Evolutionary conservation across 331 rosid species (phyloP), one percentile per base, ranked within the genome.

Genomic region (Arachis monticola): DNA sequence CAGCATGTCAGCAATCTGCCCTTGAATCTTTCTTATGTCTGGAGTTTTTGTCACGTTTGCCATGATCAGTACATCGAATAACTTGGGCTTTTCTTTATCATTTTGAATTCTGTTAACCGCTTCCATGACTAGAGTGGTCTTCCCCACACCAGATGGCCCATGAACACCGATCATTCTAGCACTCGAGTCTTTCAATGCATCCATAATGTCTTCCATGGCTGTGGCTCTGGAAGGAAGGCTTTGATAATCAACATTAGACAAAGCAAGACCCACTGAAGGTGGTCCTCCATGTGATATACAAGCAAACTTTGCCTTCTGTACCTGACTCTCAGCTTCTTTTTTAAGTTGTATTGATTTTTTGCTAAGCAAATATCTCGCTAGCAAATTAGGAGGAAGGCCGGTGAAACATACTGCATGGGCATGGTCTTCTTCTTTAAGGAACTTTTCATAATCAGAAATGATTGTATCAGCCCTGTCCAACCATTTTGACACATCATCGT

Each of bases 131-230:
- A 77, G 41, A 9, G 73, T 82, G 0, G 85, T 82, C 64, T 77
- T 81, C 9, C 85, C 85, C 41, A 77, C 63, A 1, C 85, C 85
- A 67, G 63, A 27, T 8, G 0, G 13, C 9, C 85, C 85, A 35
- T 52, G 27, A 64, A 82, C 30, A 9, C 85, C 82, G 1, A 82
- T 27, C 41, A 55, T 13, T n/a, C 66, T 55, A 5, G 64, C 46
- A 1, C 3, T 38, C 0, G 74, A 12, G 3, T 64, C 7, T 31
- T 1, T 4, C 66, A 82, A 30, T 5, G 46, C 71, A 10, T n/a
- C 17, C 2, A 50, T 31, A 32, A 77, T 12, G 1, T 32, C 3
- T 3, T 10, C 1, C 32, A 5, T 3, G 0, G 40, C 66, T 52
- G 1, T 10, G 0, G 8, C 12, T 51, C 85, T 81, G 0, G 82